Evolutionary conservation across 2,329 filamentous ascomycete genomes (phyloP), one percentile per base, ranked within the genome.

Genomic region (Xylaria hypoxylon): DNA sequence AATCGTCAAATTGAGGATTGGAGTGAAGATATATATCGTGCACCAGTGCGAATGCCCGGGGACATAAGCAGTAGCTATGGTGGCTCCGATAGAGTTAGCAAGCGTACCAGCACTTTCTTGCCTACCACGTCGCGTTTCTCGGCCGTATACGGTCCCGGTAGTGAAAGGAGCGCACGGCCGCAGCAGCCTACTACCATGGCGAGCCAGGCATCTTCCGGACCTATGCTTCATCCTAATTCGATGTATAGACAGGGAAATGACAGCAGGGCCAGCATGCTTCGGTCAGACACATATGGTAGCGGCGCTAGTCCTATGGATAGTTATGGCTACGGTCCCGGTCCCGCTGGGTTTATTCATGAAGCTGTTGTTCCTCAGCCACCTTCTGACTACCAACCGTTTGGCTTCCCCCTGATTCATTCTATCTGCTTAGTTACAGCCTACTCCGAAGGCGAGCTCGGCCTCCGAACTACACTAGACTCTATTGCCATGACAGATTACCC

Each of bases 401-500:
- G 95, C 1, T 99, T 93, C 78, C 96, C 96, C 15, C 84, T 99
- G 71, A 96, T 94, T 52, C 96, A 99, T 80, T 87, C 92, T 0
- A 94, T 99, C 77, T 98, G 95, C 79, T 81, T 99, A 71, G 94
- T 99, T 57, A 99, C 96, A 28, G 94, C 94, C 19, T 99, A 99
- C 79, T 99, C 96, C 0, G 96, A 99, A 82, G 96, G 96, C 71
- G 93, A 91, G 70, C 91, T 97, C 67, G 96, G 95, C 75, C 87
- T 99, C 62, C 91, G 96, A 53, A 97, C 94, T 0, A 99, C 96
- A 0, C 83, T 99, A 31, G 94, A 99, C 80, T 99, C 96, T 0
- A 91, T 99, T 77, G 96, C 95, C 56, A 97, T 93, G 80, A 99
- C 96, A 2, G 96, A 99, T 79, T 99, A 99, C 75, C 96, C 96